Base-by-base conservation (phyloP, 257 asterid genomes). In the Thymus mandschuricus region DNA sequence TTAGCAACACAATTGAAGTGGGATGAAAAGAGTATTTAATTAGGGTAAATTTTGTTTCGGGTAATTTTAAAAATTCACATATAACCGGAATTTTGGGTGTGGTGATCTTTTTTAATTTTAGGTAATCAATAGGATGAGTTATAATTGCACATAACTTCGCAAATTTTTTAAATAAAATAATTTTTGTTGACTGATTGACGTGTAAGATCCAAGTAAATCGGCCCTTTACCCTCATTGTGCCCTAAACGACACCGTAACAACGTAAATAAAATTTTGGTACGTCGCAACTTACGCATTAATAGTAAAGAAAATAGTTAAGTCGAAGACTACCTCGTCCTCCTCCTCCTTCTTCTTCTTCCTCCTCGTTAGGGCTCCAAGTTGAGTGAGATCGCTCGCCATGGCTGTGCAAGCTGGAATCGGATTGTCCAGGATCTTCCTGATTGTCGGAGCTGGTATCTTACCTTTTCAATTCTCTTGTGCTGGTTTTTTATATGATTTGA, bases 391-490 rank as follows among this genome's bases (percentile, higher is more conserved):
- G 10, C 72, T 52, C 48, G 57, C 81, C 77, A 83, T 83, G 87
- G 87, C 87, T 63, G 68, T 80, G 87, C 87, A 83, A 64, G 83
- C 87, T 74, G 84, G 87, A 27, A 71, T 83, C 54, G 87, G 87
- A 21, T 68, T 83, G 30, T 80, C 83, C 3, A 76, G 61, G 82
- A 74, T 83, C 76, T 1, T 83, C 48, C 68, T 83, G 9, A 43
- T 80, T 10, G 70, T 58, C 29, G 85, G 85, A 71, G 87, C 84
- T 43, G 83, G 87, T 83, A 76, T 52, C 8, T 33, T 43, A 10
- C 49, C 6, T 27, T 38, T 15, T 12, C 9, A 66, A 10, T 31
- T n/a, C 11, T n/a, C 11, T 31, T 4, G 8, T 8, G 10, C 13
- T 1, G 8, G 6, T 9, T 44, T 34, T 69, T 10, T 55, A 15